A percentile compares a stretch with the other conserved stretches of the same genome.
Evolutionary conservation across 1,284 basidiomycete species (phyloP).

Genomic region (Cutaneotrichosporon cutaneum): DNA sequence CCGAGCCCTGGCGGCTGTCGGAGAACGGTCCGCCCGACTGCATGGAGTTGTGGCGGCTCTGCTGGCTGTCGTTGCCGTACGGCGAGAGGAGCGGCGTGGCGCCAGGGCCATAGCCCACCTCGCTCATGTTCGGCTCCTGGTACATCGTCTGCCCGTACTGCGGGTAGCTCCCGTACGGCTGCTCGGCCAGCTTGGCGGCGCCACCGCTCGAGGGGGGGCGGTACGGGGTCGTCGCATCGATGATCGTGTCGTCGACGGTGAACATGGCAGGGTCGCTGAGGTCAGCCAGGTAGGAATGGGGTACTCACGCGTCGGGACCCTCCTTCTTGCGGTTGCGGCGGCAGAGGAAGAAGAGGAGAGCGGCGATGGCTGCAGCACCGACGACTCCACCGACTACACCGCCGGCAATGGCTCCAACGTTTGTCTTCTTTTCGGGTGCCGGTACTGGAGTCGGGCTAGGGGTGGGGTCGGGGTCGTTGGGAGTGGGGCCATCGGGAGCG

Average conservation of each 20-base stretch:
- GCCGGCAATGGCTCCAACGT: slow-evolving; percentile 51
- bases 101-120: not conserved
- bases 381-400: slow-evolving; percentile 52
- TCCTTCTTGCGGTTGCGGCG: slow-evolving; percentile 23
- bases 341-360: slow-evolving; percentile 46
- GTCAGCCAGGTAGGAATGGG: not conserved
- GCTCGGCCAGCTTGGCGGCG: not conserved
- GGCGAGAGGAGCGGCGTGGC: slow-evolving; percentile 1
- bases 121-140: slow-evolving; percentile 4
- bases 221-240: slow-evolving; percentile 3
- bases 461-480: not conserved
- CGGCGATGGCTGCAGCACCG: slow-evolving; percentile 38
- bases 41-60: not conserved
- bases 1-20: not conserved
- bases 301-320: not conserved
- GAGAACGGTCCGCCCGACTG: not conserved
- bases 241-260: slow-evolving; percentile 2
- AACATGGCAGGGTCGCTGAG: slow-evolving; percentile 1
- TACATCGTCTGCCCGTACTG: not conserved
- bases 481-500: not conserved
- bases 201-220: not conserved
- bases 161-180: not conserved
- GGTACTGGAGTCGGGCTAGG: no score
- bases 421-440: not conserved
- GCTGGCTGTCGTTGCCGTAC: not conserved